These are phyloP conservation scores for Penicillium cosmopolitanum DNA, from an alignment of 495 filamentous ascomycete species.

Conservation along the genomic window DNA sequence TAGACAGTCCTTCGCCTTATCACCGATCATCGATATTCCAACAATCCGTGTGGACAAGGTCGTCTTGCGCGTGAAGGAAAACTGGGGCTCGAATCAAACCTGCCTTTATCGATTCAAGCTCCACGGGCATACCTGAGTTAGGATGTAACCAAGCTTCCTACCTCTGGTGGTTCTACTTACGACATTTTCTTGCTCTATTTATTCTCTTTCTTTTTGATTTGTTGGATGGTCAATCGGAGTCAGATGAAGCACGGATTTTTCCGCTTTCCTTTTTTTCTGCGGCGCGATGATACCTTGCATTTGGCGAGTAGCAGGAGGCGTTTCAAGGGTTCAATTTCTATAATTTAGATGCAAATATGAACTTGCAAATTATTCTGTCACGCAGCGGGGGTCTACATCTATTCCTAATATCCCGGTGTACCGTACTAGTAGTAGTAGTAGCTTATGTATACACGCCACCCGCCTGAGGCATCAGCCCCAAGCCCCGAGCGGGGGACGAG, in stretches of 20 bases:
- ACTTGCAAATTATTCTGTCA: background rate
- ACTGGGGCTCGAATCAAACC: constrained; percentile 50
- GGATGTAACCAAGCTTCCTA: background rate
- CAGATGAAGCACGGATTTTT: background rate
- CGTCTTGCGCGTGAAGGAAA: constrained; percentile 49
- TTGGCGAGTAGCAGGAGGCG: constrained; percentile 26
- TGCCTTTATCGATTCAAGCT: constrained; percentile 53
- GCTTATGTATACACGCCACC: background rate
- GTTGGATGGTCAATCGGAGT: no score
- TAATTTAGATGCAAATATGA: constrained; percentile 11
- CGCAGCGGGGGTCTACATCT: no score
- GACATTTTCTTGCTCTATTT: background rate
- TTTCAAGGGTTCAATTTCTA: constrained; percentile 6
- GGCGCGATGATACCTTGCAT: constrained; percentile 26
- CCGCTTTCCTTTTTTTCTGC: background rate
- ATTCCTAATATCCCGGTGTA: background rate
- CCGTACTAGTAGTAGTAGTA: background rate
- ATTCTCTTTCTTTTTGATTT: background rate
- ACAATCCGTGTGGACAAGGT: constrained; percentile 45
- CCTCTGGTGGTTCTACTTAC: background rate
- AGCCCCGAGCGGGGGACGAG: background rate
- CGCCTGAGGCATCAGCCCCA: background rate
- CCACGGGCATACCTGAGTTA: constrained; percentile 39
- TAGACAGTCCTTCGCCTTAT: constrained; percentile 41
- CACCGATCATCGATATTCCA: constrained; percentile 40